Conservation (phyloP, 176 grass and related monocot species). For the Canna indica region DNA sequence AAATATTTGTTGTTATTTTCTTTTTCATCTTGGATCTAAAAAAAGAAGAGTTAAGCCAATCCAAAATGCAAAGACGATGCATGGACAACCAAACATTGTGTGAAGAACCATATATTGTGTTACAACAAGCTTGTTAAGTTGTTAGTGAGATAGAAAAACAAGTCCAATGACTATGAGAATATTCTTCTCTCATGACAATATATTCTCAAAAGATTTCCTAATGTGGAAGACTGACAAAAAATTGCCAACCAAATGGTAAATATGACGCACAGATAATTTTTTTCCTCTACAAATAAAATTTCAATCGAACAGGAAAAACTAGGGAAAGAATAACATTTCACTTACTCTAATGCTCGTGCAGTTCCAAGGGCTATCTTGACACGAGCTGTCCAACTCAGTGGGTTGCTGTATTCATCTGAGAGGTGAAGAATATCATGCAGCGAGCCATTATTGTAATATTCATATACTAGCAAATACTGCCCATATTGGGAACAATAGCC, state of each 20-base stretch:
- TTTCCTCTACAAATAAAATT: background rate
- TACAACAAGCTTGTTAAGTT: too few species aligned
- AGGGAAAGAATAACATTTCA: conserved; percentile 12
- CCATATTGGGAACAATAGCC: conserved; percentile 94
- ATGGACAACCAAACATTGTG: too few species aligned
- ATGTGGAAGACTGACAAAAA: background rate
- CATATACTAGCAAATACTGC: conserved; percentile 78
- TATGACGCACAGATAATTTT: background rate
- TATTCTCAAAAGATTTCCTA: background rate
- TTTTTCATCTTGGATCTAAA: too few species aligned
- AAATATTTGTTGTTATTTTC: too few species aligned
- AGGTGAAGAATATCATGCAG: conserved; percentile 85
- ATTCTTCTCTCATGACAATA: too few species aligned
- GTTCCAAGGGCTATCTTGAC: conserved; percentile 94
- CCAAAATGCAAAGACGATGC: too few species aligned
- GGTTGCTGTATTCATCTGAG: conserved; percentile 71
- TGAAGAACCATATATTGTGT: too few species aligned
- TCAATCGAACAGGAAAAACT: background rate
- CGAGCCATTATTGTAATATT: conserved; percentile 80
- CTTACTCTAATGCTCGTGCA: conserved; percentile 91
- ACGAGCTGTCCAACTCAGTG: conserved; percentile 74
- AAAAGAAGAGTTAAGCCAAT: too few species aligned
- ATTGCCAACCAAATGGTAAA: background rate
- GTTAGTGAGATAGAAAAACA: too few species aligned
- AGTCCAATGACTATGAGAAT: too few species aligned